Percentiles rank a stretch among this genome's conserved stretches.
Conservation (phyloP, 225 moss, liverwort and hornwort species). For the Sphagnum contortum region DNA sequence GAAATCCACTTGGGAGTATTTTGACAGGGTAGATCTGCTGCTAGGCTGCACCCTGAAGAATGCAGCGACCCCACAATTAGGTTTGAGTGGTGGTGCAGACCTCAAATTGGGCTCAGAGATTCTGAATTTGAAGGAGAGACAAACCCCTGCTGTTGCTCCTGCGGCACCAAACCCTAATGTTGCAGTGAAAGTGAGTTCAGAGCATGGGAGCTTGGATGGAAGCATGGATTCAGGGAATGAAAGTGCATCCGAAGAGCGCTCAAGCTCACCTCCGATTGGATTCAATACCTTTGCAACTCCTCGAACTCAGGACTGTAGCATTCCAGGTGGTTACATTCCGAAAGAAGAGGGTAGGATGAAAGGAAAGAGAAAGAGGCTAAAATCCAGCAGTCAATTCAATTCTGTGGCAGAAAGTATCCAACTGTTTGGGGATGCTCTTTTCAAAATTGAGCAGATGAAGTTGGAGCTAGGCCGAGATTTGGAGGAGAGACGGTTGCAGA, state of each 20-base stretch:
- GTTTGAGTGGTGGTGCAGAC: conserved; percentile 15
- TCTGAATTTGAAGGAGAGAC: too few relatives aligned
- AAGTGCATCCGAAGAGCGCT: conserved; percentile 11
- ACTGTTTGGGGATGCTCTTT: conserved; percentile 41
- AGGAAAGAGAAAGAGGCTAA: conserved; percentile 37
- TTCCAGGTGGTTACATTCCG: conserved; percentile 4
- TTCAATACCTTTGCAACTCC: conserved; percentile 3
- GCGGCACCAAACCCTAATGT: conserved; percentile 10
- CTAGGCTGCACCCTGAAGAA: conserved; percentile 47
- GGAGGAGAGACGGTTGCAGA: conserved; percentile 39
- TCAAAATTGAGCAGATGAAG: conserved; percentile 42
- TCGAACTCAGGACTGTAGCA: conserved; percentile 19
- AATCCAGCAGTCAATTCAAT: conserved; percentile 16
- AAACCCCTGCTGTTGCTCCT: too few relatives aligned
- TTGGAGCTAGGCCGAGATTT: conserved; percentile 46
- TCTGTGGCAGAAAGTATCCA: conserved; percentile 32
- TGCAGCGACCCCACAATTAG: conserved; percentile 12
- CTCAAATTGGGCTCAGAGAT: too few relatives aligned
- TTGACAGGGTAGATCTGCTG: conserved; percentile 37
- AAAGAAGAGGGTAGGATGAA: conserved; percentile 4
- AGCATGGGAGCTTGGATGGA: conserved; percentile 21
- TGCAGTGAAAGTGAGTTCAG: conserved; percentile 32
- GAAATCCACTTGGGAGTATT: conserved; percentile 50
- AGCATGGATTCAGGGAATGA: conserved; percentile 29
- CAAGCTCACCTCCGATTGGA: conserved; percentile 5